A percentile compares a stretch with the other conserved stretches of the same genome.
These are phyloP conservation scores for Suhomyces sp. DNA, from an alignment of 805 yeast species.

Conservation along the genomic window DNA sequence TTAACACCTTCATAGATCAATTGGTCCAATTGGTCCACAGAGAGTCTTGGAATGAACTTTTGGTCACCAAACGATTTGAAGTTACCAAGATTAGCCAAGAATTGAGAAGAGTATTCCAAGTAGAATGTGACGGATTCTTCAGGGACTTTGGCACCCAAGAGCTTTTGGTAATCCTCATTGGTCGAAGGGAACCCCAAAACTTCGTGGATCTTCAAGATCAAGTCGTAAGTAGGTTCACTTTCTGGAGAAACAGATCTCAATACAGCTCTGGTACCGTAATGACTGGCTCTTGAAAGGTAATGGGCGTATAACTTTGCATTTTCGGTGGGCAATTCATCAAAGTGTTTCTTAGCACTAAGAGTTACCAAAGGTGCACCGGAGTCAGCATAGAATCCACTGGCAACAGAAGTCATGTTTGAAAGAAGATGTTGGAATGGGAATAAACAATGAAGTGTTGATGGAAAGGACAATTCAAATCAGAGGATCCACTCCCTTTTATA, in stretches of 20 bases:
- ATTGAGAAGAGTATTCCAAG: conserved; percentile 74
- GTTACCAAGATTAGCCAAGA: conserved; percentile 72
- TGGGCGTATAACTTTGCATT: conserved; percentile 74
- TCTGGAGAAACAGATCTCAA: conserved; percentile 82
- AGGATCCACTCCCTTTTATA: too few relatives aligned
- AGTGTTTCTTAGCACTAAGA: conserved; percentile 66
- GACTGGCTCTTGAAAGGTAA: conserved; percentile 78
- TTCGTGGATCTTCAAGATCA: conserved; percentile 61
- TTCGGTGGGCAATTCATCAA: conserved; percentile 57
- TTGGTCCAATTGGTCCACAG: conserved; percentile 46
- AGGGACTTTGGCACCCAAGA: conserved; percentile 26
- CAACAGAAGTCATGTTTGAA: conserved; percentile 2
- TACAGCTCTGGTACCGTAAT: conserved; percentile 78
- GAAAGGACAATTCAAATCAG: too few relatives aligned
- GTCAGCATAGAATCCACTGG: conserved; percentile 27
- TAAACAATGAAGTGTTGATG: background rate
- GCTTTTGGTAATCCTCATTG: conserved; percentile 39
- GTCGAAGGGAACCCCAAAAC: conserved; percentile 44
- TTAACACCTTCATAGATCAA: conserved; percentile 45
- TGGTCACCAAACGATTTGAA: conserved; percentile 87
- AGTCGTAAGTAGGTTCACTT: conserved; percentile 71
- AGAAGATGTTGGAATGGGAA: background rate
- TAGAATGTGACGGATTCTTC: conserved; percentile 44
- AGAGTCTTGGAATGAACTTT: conserved; percentile 73
- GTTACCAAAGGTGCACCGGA: conserved; percentile 42